Base-by-base conservation (phyloP, 2,329 filamentous ascomycete genomes). In the Epichloe baconii region DNA sequence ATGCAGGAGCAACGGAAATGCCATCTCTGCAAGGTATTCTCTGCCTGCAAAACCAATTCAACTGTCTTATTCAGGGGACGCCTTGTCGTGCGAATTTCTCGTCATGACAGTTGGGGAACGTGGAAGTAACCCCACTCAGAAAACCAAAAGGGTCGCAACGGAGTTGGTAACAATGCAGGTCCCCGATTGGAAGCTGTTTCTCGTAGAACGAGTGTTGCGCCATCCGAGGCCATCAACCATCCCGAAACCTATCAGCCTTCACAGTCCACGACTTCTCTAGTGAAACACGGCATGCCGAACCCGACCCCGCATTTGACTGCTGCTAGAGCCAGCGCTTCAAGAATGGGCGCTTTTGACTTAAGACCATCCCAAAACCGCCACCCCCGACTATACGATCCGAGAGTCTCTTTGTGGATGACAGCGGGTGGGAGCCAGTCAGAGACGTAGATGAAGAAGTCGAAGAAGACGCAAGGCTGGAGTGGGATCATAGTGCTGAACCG, bases 21-120 rank as follows among this genome's bases (percentile, higher is more conserved):
- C 78, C 44, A 71, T 90, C 14, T 77, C 75, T 15, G 83, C 85
- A 12, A 73, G 74, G 49, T 90, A 89, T 66, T 89, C 86, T 2
- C 71, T 78, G 26, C 85, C 86, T 4, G 79, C 79, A 15, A 77
- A 79, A 15, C 86, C 86, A 1, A 77, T 91, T 62, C 83, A 88
- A 59, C 75, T 91, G 53, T 79, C 74, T 44, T 91, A 91, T 60
- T 74, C 77, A 23, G 76, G 78, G 42, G 81, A 84, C 52, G 85
- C 82, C 36, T 73, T 90, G 35, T 68, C 78, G 38, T 87, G 82
- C 64, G 83, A 90, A 56, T 90, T 89, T 58, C 84, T 88, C 43
- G 75, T 91, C 54, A 90, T 89, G 85, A 91, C 86, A 1, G 80
- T 85, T 8, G 86, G 86, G 14, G 85, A 88, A 57, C 72, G 74